Percentiles rank a stretch among this genome's conserved stretches.
These are phyloP conservation scores for Vitis riparia DNA, from an alignment of 164 flowering plant species.

Conservation along the genomic window DNA sequence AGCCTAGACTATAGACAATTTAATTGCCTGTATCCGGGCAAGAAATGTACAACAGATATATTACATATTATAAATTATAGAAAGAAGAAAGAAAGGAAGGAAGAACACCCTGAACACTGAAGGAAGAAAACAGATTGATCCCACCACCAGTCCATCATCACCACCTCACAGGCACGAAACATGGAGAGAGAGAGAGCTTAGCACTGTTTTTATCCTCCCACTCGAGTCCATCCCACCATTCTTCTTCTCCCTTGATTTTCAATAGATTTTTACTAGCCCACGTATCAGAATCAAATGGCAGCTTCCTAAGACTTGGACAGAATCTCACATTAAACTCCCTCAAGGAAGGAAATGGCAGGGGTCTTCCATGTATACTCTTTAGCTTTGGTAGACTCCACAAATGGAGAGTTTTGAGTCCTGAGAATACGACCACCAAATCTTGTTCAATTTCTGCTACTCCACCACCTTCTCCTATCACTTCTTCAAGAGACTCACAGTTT, in stretches of 20 bases:
- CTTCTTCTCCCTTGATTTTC: not conserved
- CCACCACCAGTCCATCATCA: no score
- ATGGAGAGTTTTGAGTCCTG: not conserved
- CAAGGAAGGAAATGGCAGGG: slow-evolving; percentile 2
- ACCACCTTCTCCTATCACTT: not conserved
- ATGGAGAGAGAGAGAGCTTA: no score
- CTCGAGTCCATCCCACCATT: slow-evolving; percentile 15
- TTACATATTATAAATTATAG: no score
- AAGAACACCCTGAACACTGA: no score
- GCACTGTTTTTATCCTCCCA: slow-evolving; percentile 5
- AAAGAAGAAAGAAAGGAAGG: no score
- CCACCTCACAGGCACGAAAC: no score
- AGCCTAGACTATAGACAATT: no score
- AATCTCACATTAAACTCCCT: not conserved
- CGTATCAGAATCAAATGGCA: not conserved
- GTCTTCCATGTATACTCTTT: not conserved
- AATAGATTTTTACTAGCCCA: not conserved
- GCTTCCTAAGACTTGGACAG: slow-evolving; percentile 1
- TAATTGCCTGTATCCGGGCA: no score
- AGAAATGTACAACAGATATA: no score
- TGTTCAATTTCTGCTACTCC: no score
- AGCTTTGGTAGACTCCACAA: not conserved
- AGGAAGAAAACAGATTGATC: no score
- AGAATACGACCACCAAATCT: no score
- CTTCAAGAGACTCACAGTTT: not conserved